These are phyloP conservation scores for Triticum aestivum DNA, from an alignment of 176 grass and related monocot species.

Conservation along the genomic window DNA sequence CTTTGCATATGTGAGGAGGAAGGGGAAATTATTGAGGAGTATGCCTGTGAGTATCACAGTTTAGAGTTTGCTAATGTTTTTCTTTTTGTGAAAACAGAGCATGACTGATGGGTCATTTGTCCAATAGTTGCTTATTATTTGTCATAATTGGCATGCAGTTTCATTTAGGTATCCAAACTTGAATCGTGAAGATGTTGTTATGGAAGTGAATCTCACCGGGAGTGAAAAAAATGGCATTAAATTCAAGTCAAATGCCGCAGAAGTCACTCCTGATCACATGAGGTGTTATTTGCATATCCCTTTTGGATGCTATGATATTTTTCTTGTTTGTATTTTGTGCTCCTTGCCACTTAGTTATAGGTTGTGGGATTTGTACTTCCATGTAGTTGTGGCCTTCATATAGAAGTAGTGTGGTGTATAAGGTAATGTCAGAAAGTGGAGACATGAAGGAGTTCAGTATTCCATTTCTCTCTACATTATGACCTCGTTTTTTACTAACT, in stretches of 20 bases:
- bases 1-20: slow-evolving; percentile 82
- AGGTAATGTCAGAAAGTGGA: too few species aligned
- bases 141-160: slow-evolving; percentile 38
- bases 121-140: neutral
- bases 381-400: too few species aligned
- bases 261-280: slow-evolving; percentile 85
- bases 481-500: too few species aligned
- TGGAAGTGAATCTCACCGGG: slow-evolving; percentile 71
- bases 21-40: slow-evolving; percentile 81
- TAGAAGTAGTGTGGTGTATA: too few species aligned
- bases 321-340: slow-evolving; percentile 2
- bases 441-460: too few species aligned
- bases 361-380: slow-evolving; percentile 6
- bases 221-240: slow-evolving; percentile 51
- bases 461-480: too few species aligned
- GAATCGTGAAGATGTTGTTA: slow-evolving; percentile 57
- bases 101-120: neutral
- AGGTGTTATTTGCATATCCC: slow-evolving; percentile 45
- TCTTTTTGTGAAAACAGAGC: neutral
- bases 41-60: slow-evolving; percentile 50
- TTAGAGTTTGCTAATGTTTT: neutral
- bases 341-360: neutral
- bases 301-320: slow-evolving; percentile 14
- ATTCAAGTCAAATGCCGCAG: slow-evolving; percentile 62
- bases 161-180: slow-evolving; percentile 74